Conservation (phyloP, 306 rosid genomes). For the Purshia tridentata region DNA sequence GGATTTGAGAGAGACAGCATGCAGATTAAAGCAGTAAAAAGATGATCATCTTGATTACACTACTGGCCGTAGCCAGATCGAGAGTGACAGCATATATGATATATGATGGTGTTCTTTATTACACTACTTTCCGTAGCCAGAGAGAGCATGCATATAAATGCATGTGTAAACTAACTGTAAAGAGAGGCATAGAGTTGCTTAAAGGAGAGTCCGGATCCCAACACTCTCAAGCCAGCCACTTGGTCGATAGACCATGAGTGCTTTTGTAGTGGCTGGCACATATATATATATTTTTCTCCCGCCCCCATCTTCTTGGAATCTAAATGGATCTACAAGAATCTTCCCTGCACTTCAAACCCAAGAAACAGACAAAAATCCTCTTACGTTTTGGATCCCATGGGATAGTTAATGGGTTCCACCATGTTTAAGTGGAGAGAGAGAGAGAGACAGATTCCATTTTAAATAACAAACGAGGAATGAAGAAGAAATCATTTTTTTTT, state of each 20-base stretch:
- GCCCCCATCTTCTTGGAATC: conserved; percentile 62
- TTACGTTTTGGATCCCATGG: background rate
- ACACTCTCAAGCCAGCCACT: conserved; percentile 25
- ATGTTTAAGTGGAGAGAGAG: background rate
- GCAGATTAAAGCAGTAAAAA: background rate
- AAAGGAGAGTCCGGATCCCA: conserved; percentile 26
- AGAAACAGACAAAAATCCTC: conserved; percentile 13
- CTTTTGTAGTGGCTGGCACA: conserved; percentile 34
- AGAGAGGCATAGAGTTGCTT: conserved; percentile 24
- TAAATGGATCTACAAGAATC: conserved; percentile 51
- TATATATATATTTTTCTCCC: background rate
- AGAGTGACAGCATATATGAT: too few relatives aligned
- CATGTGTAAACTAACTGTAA: background rate
- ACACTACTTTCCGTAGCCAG: background rate
- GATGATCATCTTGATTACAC: background rate
- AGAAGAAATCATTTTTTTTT: background rate
- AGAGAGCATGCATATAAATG: conserved; percentile 3
- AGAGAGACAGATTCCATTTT: background rate
- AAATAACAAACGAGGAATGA: background rate
- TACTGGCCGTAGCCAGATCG: background rate
- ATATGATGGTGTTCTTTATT: too few relatives aligned
- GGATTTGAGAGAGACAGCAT: background rate
- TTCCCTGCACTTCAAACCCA: conserved; percentile 19
- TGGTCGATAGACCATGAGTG: background rate
- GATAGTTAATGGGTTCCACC: conserved; percentile 10